Evolutionary conservation across 2,329 filamentous ascomycete genomes (phyloP).

Genomic region (Fusarium coicis): DNA sequence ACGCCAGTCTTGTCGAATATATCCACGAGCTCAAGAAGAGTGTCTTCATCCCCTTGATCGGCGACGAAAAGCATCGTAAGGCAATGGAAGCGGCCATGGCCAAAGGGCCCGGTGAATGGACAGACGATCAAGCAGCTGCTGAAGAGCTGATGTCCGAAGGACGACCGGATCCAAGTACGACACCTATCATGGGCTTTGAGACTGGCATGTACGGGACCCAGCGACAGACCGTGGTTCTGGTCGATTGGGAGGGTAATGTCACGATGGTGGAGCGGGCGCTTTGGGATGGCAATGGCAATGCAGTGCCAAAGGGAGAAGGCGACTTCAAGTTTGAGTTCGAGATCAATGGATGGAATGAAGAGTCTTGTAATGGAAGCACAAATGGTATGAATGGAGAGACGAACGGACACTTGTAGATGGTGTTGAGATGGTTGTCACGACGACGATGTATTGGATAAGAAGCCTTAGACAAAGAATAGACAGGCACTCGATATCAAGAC

Average conservation of each 20-base stretch:
- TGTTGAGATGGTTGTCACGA: background rate
- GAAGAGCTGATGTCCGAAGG: conserved; percentile 51
- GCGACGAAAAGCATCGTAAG: conserved; percentile 57
- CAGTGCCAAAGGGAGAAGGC: conserved; percentile 63
- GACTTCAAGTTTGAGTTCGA: conserved; percentile 67
- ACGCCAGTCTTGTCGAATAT: conserved; percentile 63
- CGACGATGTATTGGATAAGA: background rate
- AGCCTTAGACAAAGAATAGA: background rate
- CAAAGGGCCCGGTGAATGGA: conserved; percentile 51
- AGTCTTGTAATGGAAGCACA: background rate
- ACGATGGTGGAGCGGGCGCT: conserved; percentile 69
- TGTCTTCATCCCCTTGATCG: conserved; percentile 70
- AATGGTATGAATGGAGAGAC: conserved; percentile 8
- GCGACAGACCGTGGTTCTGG: conserved; percentile 69
- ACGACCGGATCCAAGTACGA: conserved; percentile 51
- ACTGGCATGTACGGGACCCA: conserved; percentile 73
- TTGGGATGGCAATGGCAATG: conserved; percentile 68
- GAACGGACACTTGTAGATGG: background rate
- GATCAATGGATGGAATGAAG: conserved; percentile 63
- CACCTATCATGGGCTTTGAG: conserved; percentile 57
- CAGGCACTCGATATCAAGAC: background rate
- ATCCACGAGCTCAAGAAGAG: conserved; percentile 65
- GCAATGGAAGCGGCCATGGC: conserved; percentile 58
- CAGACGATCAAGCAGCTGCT: conserved; percentile 52
- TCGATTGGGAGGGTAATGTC: conserved; percentile 72